phyloP scores from a whole-genome alignment of 495 filamentous ascomycete species.

The Hapsidospora chrysogenum region DNA sequence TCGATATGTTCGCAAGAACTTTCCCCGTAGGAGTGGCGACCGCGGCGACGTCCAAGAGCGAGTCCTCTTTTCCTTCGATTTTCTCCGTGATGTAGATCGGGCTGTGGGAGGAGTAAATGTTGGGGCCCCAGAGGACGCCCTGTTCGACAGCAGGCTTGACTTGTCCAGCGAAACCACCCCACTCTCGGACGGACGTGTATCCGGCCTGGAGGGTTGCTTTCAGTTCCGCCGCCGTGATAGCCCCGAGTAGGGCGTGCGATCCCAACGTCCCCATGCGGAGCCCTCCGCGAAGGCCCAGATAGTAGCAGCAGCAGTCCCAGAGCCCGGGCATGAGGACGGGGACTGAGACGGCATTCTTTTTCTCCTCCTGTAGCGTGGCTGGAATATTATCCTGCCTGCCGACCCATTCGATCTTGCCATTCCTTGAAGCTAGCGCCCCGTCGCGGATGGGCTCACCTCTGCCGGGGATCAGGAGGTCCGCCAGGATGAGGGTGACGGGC shows the following conservation, averaged over 20 bases:
- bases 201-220: conserved; percentile 16
- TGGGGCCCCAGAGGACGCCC: conserved; percentile 17
- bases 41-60: conserved; percentile 1
- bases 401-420: conserved; percentile 12
- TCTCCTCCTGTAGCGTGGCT: not conserved
- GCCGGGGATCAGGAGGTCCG: conserved; percentile 16
- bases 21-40: conserved; percentile 1
- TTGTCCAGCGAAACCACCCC: conserved; percentile 15
- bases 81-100: conserved; percentile 6
- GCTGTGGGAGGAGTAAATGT: conserved; percentile 15
- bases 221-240: conserved; percentile 13
- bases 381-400: conserved; percentile 9
- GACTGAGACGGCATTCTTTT: too few relatives aligned
- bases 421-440: conserved; percentile 11
- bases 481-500: conserved; percentile 6
- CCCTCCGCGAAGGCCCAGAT: conserved; percentile 3
- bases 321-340: conserved; percentile 22
- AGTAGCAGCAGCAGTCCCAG: conserved; percentile 26
- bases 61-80: conserved; percentile 4
- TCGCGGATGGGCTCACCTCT: conserved; percentile 13
- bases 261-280: not conserved
- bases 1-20: not conserved
- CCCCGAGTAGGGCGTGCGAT: conserved; percentile 10
- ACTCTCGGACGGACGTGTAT: conserved; percentile 21
- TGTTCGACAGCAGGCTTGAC: conserved; percentile 14